phyloP scores from a whole-genome alignment of 352 stramenopile species.

The Phytophthora crassamura region DNA sequence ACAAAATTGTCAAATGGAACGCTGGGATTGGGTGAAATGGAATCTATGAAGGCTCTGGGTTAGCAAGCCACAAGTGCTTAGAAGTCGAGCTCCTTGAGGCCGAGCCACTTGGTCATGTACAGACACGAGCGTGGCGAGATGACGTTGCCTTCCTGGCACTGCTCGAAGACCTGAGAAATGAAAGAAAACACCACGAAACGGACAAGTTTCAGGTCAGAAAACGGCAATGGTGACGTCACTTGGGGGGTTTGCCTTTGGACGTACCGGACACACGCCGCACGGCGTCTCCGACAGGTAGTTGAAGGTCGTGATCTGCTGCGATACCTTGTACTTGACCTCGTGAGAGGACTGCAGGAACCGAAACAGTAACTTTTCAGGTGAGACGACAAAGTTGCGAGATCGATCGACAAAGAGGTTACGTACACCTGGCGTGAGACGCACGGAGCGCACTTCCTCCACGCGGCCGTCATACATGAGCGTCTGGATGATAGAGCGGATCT shows the following conservation, averaged over 20 bases:
- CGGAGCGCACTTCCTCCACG: conserved; percentile 89
- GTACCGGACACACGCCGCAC: conserved; percentile 88
- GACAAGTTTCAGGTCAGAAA: conserved; percentile 19
- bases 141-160: conserved; percentile 91
- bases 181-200: conserved; percentile 6
- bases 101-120: conserved; percentile 92
- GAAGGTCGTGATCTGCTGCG: conserved; percentile 85
- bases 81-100: conserved; percentile 89
- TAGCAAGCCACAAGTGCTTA: conserved; percentile 17
- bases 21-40: conserved; percentile 29
- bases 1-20: conserved; percentile 1
- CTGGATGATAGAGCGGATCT: conserved; percentile 93
- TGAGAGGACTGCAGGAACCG: conserved; percentile 53
- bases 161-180: conserved; percentile 77
- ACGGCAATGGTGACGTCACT: not conserved
- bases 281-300: conserved; percentile 91
- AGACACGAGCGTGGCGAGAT: conserved; percentile 92
- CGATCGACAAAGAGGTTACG: conserved; percentile 18
- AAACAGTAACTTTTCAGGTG: conserved; percentile 5
- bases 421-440: conserved; percentile 81
- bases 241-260: conserved; percentile 20
- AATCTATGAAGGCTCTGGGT: conserved; percentile 11
- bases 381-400: conserved; percentile 5
- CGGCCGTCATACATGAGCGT: conserved; percentile 93
- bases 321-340: conserved; percentile 91